A percentile compares a stretch with the other conserved stretches of the same genome.
These are phyloP conservation scores for Furcasterigmium sp. DNA, from an alignment of 2,329 filamentous ascomycete species.

Conservation along the genomic window DNA sequence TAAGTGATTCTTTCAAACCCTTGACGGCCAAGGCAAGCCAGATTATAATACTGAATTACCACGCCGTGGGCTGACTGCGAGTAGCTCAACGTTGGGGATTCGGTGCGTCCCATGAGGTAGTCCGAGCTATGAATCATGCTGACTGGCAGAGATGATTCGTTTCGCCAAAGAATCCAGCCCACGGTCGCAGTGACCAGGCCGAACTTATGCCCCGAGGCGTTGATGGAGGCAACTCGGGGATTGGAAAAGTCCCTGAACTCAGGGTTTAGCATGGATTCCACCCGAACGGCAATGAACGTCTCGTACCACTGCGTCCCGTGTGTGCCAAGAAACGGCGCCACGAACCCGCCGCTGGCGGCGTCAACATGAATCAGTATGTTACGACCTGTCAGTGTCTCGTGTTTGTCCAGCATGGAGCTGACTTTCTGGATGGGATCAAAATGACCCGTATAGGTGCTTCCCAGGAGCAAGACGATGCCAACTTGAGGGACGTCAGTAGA, in stretches of 20 bases:
- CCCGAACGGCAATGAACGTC: background rate
- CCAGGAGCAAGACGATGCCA: no score
- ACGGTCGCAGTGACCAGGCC: background rate
- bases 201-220: background rate
- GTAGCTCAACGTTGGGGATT: background rate
- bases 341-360: background rate
- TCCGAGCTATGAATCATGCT: background rate
- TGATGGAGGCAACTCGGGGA: background rate
- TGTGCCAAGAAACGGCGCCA: background rate
- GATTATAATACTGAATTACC: no score
- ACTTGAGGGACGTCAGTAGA: no score
- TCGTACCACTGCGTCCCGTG: background rate
- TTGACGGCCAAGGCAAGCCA: no score
- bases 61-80: background rate
- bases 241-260: background rate
- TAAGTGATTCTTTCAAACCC: no score
- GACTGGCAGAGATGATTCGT: background rate
- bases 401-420: no score
- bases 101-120: background rate
- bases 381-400: no score
- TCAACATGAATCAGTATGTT: background rate
- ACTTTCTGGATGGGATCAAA: no score
- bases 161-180: background rate
- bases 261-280: no score
- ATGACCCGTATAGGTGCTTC: no score